phyloP scores from a whole-genome alignment of 352 stramenopile genomes.

The Pythium pectinolyticum region DNA sequence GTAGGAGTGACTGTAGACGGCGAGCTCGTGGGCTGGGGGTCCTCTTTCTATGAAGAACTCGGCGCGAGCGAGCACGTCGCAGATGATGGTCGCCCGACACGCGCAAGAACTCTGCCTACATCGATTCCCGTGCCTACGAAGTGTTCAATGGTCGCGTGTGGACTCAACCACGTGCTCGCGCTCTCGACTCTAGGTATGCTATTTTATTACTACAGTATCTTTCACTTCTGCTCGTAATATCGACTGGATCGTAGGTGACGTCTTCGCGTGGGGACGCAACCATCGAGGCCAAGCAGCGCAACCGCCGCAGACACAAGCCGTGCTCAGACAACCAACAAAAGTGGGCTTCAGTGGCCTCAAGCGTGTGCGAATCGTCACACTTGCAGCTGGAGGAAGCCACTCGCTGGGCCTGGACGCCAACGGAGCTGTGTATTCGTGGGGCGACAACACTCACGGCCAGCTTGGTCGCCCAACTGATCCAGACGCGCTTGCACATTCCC shows the following conservation, averaged over 20 bases:
- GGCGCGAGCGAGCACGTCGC: not conserved
- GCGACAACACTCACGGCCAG: slow-evolving; percentile 61
- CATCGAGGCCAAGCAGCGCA: slow-evolving; percentile 36
- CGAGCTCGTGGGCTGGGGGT: slow-evolving; percentile 57
- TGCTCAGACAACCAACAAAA: slow-evolving; percentile 23
- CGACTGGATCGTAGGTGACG: slow-evolving; percentile 23
- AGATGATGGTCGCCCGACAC: too few relatives aligned
- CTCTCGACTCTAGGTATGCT: slow-evolving; percentile 32
- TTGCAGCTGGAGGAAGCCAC: slow-evolving; percentile 62
- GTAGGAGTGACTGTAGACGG: slow-evolving; percentile 37
- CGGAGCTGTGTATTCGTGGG: slow-evolving; percentile 61
- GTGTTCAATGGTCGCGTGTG: slow-evolving; percentile 50
- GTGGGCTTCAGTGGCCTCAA: slow-evolving; percentile 30
- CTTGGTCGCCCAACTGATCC: slow-evolving; percentile 34
- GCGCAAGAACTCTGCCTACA: not conserved
- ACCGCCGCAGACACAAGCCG: not conserved
- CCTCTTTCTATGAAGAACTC: slow-evolving; percentile 67
- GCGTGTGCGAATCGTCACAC: slow-evolving; percentile 8
- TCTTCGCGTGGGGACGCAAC: slow-evolving; percentile 67
- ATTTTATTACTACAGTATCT: not conserved
- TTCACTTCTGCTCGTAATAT: not conserved
- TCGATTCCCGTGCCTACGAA: slow-evolving; percentile 27
- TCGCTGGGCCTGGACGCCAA: slow-evolving; percentile 50
- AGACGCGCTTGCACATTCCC: not conserved
- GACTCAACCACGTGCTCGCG: slow-evolving; percentile 56